Percentiles rank a stretch among this genome's conserved stretches.
These are phyloP conservation scores for Penicillium paxilli DNA, from an alignment of 495 filamentous ascomycete genomes.

Conservation along the genomic window DNA sequence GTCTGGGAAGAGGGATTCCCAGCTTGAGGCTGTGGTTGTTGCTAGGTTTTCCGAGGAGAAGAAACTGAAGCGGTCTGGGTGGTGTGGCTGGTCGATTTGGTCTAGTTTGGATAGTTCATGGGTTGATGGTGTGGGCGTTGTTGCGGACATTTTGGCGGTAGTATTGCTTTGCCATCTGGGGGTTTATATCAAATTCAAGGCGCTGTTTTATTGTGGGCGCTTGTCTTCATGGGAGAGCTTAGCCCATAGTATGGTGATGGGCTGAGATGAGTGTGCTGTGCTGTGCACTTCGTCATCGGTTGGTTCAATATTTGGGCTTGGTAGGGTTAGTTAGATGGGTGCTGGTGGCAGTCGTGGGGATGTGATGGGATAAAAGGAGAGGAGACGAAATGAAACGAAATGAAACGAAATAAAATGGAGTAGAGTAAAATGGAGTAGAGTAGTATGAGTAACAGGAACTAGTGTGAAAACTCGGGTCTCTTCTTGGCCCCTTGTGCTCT, in stretches of 20 bases:
- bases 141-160: background rate
- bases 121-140: background rate
- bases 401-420: background rate
- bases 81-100: background rate
- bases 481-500: background rate
- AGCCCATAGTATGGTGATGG: background rate
- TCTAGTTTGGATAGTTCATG: background rate
- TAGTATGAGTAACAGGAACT: background rate
- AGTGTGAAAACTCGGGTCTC: background rate
- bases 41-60: constrained; percentile 83
- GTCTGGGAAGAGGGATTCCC: constrained; percentile 74
- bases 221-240: background rate
- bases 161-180: background rate
- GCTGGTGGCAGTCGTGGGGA: background rate
- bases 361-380: background rate
- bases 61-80: constrained; percentile 72
- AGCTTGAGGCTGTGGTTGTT: constrained; percentile 70
- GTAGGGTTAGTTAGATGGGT: no score
- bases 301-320: background rate
- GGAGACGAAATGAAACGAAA: background rate
- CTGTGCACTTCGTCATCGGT: background rate
- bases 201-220: background rate
- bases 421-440: no score
- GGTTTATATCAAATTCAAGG: background rate
- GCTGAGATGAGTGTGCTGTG: background rate